A percentile compares a stretch with the other conserved stretches of the same genome.
Evolutionary conservation across 1,284 basidiomycete species (phyloP).

Genomic region (Gastroboletus turbinatus): DNA sequence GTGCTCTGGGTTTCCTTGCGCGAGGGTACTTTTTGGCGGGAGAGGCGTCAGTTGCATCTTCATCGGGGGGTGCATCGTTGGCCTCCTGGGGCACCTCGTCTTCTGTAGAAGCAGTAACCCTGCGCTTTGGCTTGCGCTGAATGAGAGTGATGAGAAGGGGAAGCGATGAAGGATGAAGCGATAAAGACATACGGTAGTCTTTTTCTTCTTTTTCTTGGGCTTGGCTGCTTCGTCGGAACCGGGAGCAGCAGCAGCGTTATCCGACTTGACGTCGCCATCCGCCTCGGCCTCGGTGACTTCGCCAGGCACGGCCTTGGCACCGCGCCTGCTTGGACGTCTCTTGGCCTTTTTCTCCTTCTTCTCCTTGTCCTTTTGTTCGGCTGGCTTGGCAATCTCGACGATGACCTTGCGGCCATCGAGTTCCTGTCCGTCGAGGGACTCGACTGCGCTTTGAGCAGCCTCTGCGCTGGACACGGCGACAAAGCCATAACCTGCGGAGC

Average conservation of each 20-base stretch:
- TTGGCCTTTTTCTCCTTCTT: conserved; percentile 70
- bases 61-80: conserved; percentile 37
- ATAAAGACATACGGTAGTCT: conserved; percentile 48
- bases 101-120: conserved; percentile 38
- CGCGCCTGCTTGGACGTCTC: conserved; percentile 77
- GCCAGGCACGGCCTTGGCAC: conserved; percentile 78
- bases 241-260: conserved; percentile 45
- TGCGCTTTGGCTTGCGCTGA: conserved; percentile 59
- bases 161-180: neutral
- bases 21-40: conserved; percentile 51
- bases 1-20: conserved; percentile 58
- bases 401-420: conserved; percentile 86
- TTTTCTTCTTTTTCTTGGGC: conserved; percentile 84
- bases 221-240: conserved; percentile 58
- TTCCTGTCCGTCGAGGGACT: conserved; percentile 82
- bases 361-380: conserved; percentile 82
- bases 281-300: conserved; percentile 86
- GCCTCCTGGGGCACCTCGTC: conserved; percentile 38
- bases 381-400: conserved; percentile 87
- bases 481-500: conserved; percentile 90
- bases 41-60: conserved; percentile 35
- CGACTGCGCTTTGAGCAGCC: conserved; percentile 84
- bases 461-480: conserved; percentile 79
- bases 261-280: conserved; percentile 64
- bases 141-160: conserved; percentile 16